Conservation (phyloP, 176 grass and related monocot species). For the Triticum monococcum region DNA sequence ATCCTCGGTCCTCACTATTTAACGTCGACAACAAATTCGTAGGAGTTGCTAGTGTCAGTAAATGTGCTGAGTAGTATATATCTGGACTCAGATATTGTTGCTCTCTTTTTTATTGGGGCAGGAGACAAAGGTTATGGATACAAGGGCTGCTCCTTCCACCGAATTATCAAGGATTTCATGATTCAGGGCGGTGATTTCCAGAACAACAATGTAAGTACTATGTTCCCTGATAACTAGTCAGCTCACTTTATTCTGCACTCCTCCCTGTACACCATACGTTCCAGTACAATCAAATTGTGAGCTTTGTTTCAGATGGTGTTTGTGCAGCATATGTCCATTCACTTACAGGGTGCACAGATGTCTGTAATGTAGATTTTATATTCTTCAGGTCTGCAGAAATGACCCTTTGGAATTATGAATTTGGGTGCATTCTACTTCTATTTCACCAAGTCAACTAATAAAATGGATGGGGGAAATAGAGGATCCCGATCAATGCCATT, state of each 20-base stretch:
- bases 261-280: not conserved
- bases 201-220: slow-evolving; percentile 42
- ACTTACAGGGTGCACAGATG: not conserved
- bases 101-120: not conserved
- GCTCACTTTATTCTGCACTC: not conserved
- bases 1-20: not conserved
- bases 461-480: not conserved
- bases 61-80: not conserved
- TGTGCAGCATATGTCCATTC: not conserved
- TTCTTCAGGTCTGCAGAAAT: not conserved
- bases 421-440: no score
- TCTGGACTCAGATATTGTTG: not conserved
- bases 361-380: no score
- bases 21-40: not conserved
- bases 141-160: slow-evolving; percentile 74
- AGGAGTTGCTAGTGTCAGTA: not conserved
- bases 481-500: not conserved
- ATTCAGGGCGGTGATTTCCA: slow-evolving; percentile 79
- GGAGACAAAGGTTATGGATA: slow-evolving; percentile 70
- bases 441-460: not conserved
- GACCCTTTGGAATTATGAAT: no score
- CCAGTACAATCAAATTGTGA: not conserved
- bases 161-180: slow-evolving; percentile 90
- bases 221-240: not conserved
- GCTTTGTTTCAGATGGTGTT: not conserved